Conservation (phyloP, 768 basidiomycete genomes). For the Suillus placidus region DNA sequence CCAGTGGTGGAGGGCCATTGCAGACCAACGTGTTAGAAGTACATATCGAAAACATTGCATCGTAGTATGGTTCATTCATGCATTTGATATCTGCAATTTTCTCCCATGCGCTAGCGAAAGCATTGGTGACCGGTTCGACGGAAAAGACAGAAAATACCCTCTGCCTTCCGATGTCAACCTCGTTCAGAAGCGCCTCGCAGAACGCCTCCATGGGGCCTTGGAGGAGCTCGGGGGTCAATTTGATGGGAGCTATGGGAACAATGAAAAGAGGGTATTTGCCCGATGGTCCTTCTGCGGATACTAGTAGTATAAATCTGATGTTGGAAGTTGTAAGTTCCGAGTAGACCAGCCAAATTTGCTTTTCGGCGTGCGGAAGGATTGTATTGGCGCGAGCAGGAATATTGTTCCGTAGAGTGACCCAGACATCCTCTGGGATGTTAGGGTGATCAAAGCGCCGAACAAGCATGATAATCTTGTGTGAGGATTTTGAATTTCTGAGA, state of each 20-base stretch:
- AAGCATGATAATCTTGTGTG: constrained; percentile 19
- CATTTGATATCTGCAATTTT: constrained; percentile 40
- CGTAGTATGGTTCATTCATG: constrained; percentile 51
- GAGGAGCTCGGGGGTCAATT: constrained; percentile 37
- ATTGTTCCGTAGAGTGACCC: constrained; percentile 29
- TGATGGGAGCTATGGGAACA: constrained; percentile 38
- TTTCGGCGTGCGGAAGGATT: constrained; percentile 53
- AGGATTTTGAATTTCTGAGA: constrained; percentile 19
- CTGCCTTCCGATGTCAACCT: constrained; percentile 26
- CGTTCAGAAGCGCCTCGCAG: constrained; percentile 31
- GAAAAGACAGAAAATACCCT: constrained; percentile 73
- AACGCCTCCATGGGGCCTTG: constrained; percentile 42
- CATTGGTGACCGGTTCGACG: constrained; percentile 39
- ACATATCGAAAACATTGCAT: constrained; percentile 50
- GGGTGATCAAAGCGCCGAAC: constrained; percentile 16
- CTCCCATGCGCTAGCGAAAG: constrained; percentile 50
- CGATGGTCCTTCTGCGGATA: constrained; percentile 46
- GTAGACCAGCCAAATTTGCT: constrained; percentile 55
- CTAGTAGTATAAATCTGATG: constrained; percentile 47
- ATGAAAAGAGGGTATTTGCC: constrained; percentile 57
- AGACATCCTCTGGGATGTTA: constrained; percentile 30
- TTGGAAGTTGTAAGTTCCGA: constrained; percentile 33
- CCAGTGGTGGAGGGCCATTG: constrained; percentile 22
- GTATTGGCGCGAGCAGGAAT: constrained; percentile 47
- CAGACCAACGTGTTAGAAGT: constrained; percentile 40